These are phyloP conservation scores for Amaranthus cruentus DNA, from an alignment of 148 eudicot species.

Conservation along the genomic window DNA sequence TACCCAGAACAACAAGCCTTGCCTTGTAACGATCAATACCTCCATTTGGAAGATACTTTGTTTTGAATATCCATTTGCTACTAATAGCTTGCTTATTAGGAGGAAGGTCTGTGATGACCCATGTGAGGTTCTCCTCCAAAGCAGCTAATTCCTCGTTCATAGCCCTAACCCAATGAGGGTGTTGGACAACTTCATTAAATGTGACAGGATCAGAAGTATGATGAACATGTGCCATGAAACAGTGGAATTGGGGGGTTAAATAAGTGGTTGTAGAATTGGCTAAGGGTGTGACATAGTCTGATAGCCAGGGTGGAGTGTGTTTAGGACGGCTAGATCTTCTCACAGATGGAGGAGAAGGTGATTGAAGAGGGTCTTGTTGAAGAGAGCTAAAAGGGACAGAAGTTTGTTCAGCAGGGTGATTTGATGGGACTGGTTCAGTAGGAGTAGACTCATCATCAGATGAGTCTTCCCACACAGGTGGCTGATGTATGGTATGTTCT, in stretches of 20 bases:
- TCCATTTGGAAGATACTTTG: neutral
- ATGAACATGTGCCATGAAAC: neutral
- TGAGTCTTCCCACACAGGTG: neutral
- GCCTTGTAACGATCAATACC: neutral
- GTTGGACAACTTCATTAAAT: neutral
- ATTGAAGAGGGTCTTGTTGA: neutral
- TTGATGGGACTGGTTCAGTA: neutral
- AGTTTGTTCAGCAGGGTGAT: neutral
- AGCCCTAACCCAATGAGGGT: neutral
- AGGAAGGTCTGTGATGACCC: neutral
- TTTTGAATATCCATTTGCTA: neutral
- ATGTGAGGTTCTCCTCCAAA: neutral
- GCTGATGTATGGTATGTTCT: neutral
- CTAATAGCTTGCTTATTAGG: neutral
- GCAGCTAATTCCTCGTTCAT: neutral
- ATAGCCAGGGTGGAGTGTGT: neutral
- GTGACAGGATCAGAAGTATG: neutral
- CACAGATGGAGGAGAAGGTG: neutral
- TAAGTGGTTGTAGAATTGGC: neutral
- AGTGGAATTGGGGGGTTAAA: too few relatives aligned
- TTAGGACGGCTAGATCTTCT: neutral
- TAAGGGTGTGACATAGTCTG: neutral
- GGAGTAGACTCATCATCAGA: neutral
- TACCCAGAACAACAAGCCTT: too few relatives aligned
- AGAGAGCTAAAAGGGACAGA: neutral